Base-by-base conservation (phyloP, 352 stramenopile genomes). In the Globisporangium irregulare region DNA sequence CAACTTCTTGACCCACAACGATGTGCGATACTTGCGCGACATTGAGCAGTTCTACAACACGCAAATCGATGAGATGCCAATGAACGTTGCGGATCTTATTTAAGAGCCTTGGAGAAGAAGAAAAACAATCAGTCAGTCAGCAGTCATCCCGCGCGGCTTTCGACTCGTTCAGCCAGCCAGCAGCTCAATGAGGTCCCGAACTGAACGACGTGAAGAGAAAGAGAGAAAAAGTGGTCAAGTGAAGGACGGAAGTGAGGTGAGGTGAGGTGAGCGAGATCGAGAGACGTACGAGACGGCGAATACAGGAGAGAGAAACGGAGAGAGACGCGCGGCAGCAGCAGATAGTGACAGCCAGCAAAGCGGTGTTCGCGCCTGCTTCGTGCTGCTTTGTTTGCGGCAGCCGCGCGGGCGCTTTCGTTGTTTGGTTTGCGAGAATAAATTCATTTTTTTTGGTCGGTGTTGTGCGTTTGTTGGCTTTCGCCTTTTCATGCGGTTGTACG, bases 21-120 rank as follows among this genome's bases (percentile, higher is more conserved):
- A 99, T 83, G 95, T 98, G 73, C 92, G 95, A 86, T 99, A 99
- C 84, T 84, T 99, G 70, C 92, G 95, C 80, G 98, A 99, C 86
- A 99, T 99, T 79, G 98, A 99, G 86, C 86, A 98, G 81, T 99
- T 99, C 87, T 99, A 99, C 93, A 98, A 98, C 78, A 99, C 98
- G 68, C 93, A 99, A 77, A 99, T 99, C 78, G 94, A 98, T 72
- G 97, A 99, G 86, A 99, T 99, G 96, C 98, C 98, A 68, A 98
- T 98, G 89, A 98, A 99, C 84, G 97, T 99, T 68, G 96, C 94
- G 66, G 97, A 99, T 92, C 93, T 99, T 82, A 98, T 99, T 91
- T 99, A 99, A 91, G 80, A 59, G 70, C 55, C 69, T 63, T 64
- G 66, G 71, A 64, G 66, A 62, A 59, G 65, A 48, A 82, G 68